Percentiles rank a stretch among this genome's conserved stretches.
Conservation (phyloP, 2,329 filamentous ascomycete species). For the Talaromyces sp. region DNA sequence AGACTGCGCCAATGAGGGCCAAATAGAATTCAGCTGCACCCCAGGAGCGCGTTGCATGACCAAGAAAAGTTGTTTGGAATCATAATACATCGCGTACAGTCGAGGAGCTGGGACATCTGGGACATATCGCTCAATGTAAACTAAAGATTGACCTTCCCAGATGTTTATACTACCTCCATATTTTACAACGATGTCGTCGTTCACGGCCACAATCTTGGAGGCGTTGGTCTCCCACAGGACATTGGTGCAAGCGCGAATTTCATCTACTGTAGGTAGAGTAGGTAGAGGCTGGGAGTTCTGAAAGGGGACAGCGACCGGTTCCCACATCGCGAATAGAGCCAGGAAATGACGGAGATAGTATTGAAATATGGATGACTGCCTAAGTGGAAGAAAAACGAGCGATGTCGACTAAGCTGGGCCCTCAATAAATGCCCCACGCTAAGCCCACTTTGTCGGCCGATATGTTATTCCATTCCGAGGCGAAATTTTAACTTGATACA, state of each 20-base stretch:
- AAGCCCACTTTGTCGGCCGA: too few relatives aligned
- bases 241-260: not conserved
- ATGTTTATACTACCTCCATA: not conserved
- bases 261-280: not conserved
- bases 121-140: constrained; percentile 23
- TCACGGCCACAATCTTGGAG: not conserved
- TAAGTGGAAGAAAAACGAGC: too few relatives aligned
- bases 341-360: too few relatives aligned
- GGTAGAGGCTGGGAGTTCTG: not conserved
- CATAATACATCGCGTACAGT: constrained; percentile 25
- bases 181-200: not conserved
- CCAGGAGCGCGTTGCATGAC: constrained; percentile 23
- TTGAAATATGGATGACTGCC: too few relatives aligned
- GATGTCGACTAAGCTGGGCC: too few relatives aligned
- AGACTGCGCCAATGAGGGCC: constrained; percentile 17
- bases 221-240: not conserved
- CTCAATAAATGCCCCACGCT: too few relatives aligned
- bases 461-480: too few relatives aligned
- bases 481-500: too few relatives aligned
- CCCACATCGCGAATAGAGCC: too few relatives aligned
- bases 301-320: too few relatives aligned
- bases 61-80: constrained; percentile 19
- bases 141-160: constrained; percentile 13
- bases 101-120: constrained; percentile 22
- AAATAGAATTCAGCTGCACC: constrained; percentile 17